Evolutionary conservation across 2,329 filamentous ascomycete species (phyloP).

Genomic region (Curvularia sp.): DNA sequence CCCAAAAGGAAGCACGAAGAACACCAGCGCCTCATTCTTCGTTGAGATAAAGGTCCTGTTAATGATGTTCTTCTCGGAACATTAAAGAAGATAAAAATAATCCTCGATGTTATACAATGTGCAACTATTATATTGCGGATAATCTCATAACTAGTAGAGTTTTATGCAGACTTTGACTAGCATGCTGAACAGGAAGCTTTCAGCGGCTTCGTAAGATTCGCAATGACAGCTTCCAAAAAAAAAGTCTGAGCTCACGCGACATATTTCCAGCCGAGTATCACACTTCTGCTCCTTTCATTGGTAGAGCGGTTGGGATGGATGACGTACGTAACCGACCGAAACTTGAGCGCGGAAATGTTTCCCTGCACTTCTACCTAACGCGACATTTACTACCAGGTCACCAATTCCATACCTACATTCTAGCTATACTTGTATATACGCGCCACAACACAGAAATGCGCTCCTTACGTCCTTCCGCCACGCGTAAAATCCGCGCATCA

Average conservation of each 20-base stretch:
- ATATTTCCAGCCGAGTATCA: background rate
- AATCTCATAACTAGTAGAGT: too few relatives aligned
- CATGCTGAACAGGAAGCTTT: too few relatives aligned
- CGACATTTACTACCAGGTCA: background rate
- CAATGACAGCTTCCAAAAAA: background rate
- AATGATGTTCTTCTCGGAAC: too few relatives aligned
- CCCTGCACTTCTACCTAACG: conserved; percentile 11
- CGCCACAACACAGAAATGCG: conserved; percentile 23
- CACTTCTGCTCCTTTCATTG: background rate
- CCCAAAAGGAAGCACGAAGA: too few relatives aligned
- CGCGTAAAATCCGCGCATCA: conserved; percentile 37
- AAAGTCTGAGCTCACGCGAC: background rate
- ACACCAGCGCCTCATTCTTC: too few relatives aligned
- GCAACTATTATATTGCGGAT: too few relatives aligned
- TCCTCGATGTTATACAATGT: too few relatives aligned
- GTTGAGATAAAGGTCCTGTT: too few relatives aligned
- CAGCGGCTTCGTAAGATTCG: background rate
- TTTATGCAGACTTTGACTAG: too few relatives aligned
- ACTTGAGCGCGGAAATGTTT: conserved; percentile 19
- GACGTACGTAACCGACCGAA: conserved; percentile 30
- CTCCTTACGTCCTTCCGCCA: conserved; percentile 30
- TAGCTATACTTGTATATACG: background rate
- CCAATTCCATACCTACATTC: background rate
- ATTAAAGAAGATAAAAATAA: too few relatives aligned
- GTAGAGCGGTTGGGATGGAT: conserved; percentile 12